Base-by-base conservation (phyloP, 805 yeast genomes). In the Saccharomyces jurei region DNA sequence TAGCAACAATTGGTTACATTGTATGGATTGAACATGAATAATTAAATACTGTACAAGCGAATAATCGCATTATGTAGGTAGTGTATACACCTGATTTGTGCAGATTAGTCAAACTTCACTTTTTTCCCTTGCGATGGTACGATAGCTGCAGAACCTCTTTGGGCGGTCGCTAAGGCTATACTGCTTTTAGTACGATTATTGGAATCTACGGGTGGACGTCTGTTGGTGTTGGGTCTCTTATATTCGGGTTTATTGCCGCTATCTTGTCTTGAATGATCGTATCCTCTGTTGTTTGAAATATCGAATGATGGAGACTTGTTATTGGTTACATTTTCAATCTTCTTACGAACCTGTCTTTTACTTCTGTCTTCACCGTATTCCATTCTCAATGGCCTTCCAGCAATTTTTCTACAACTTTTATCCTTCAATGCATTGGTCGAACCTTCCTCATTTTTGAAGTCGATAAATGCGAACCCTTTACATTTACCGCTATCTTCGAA, bases 331-430 rank as follows among this genome's bases (percentile, higher is more conserved):
- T 60, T 64, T 61, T 71, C 61, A 55, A 65, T 62, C 61, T 59
- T 63, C 65, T 60, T 69, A 57, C 66, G 75, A n/a, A 84, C 85
- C 50, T 73, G 77, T 67, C 89, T 78, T 73, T 87, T 85, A 47
- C 95, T 85, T 72, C 99, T 80, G 68, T 92, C 98, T 72, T 94
- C 97, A 60, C 99, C 99, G 64, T 74, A 92, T 71, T 94, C 98
- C 78, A 92, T 76, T 71, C 96, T 79, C 61, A 90, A 71, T 1
- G 84, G 82, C 71, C 97, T 77, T 59, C 88, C 84, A 56, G 88
- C 81, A 56, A 89, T 73, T 58, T 76, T 81, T 63, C 80, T 80
- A 61, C 87, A 82, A 32, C 78, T 63, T 68, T 82, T 84, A 59
- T 89, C 92, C 60, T 80, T 82, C 58, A 94, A 74, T 0, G 97